A percentile compares a stretch with the other conserved stretches of the same genome.
phyloP scores from a whole-genome alignment of 106 monocot genomes.

The Allium cepa region DNA sequence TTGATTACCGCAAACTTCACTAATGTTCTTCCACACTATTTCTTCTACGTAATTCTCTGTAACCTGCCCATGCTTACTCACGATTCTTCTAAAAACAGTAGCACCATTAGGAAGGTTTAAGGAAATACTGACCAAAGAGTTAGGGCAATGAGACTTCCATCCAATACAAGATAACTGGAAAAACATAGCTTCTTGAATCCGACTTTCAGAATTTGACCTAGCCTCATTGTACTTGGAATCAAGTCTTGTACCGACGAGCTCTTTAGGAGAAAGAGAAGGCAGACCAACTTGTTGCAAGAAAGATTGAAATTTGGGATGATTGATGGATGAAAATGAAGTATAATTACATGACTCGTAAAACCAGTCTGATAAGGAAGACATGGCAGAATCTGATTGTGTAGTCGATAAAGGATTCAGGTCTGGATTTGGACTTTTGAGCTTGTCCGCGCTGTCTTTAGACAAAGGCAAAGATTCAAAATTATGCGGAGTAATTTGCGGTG shows the following conservation, averaged over 20 bases:
- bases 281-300: constrained; percentile 78
- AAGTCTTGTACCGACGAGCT: constrained; percentile 54
- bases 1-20: constrained; percentile 9
- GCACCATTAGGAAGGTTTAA: constrained; percentile 91
- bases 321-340: constrained; percentile 56
- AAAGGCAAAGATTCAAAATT: constrained; percentile 58
- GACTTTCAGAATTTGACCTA: constrained; percentile 47
- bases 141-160: constrained; percentile 21
- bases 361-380: constrained; percentile 74
- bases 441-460: constrained; percentile 79
- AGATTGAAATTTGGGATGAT: constrained; percentile 68
- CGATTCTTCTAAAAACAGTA: constrained; percentile 58
- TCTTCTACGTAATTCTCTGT: constrained; percentile 58
- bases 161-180: constrained; percentile 81
- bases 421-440: constrained; percentile 53
- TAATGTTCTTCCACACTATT: constrained; percentile 38
- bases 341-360: constrained; percentile 60
- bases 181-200: constrained; percentile 72
- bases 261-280: constrained; percentile 37
- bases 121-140: constrained; percentile 32
- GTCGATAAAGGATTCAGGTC: constrained; percentile 50
- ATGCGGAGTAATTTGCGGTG: constrained; percentile 12
- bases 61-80: constrained; percentile 21
- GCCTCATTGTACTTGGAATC: constrained; percentile 63
- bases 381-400: constrained; percentile 56